phyloP scores from a whole-genome alignment of 2,329 filamentous ascomycete species.

The Sclerotinia trifoliorum region DNA sequence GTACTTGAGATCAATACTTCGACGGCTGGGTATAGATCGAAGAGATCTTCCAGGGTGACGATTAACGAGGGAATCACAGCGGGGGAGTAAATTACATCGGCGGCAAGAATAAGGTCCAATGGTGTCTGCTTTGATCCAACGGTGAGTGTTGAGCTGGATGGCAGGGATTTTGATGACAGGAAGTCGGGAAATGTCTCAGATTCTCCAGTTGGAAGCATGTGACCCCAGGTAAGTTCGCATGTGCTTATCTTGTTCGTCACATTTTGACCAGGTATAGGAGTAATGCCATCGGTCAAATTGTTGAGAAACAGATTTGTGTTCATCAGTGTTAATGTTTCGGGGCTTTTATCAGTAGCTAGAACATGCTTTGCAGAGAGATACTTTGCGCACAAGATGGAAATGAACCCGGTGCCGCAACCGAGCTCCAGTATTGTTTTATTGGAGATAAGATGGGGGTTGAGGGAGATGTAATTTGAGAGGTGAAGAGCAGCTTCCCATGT shows the following conservation, averaged over 20 bases:
- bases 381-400: constrained; percentile 72
- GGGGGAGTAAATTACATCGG: constrained; percentile 76
- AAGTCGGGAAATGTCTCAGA: constrained; percentile 34
- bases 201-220: constrained; percentile 40
- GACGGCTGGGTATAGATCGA: constrained; percentile 54
- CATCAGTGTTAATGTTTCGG: constrained; percentile 66
- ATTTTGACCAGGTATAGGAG: neutral
- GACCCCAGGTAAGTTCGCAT: constrained; percentile 53
- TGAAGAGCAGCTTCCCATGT: constrained; percentile 82
- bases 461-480: constrained; percentile 65
- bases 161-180: constrained; percentile 13
- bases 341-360: constrained; percentile 71
- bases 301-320: constrained; percentile 69
- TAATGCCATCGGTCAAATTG: constrained; percentile 44
- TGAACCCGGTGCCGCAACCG: constrained; percentile 73
- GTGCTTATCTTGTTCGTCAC: constrained; percentile 50
- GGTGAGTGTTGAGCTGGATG: neutral
- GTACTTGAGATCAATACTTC: constrained; percentile 68
- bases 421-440: constrained; percentile 66
- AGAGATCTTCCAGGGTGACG: constrained; percentile 61
- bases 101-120: constrained; percentile 66
- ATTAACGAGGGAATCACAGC: constrained; percentile 62
- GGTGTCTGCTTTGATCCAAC: constrained; percentile 41
- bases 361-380: constrained; percentile 59
- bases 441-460: constrained; percentile 42